Base-by-base conservation (phyloP, 805 yeast genomes). In the Wickerhamomyces canadensis region DNA sequence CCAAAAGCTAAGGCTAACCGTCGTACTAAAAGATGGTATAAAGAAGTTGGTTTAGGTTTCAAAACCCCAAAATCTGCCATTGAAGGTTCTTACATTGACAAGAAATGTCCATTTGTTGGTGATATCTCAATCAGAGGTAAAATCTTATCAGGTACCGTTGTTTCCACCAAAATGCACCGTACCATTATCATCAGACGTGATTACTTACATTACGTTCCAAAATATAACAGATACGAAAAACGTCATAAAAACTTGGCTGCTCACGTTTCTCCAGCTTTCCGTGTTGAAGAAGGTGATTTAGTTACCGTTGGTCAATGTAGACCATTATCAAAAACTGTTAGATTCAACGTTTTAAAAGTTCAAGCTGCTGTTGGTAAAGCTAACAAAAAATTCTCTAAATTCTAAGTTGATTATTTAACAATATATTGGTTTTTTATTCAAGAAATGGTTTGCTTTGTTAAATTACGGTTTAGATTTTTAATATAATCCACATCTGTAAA, bases 131-230 rank as follows among this genome's bases (percentile, higher is more conserved):
- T 93, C 84, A 88, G 99, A 80, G 99, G 99, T 79, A 89, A 86
- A 79, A 93, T 93, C 70, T 84, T 93, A 72, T 83, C 96, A 60
- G 99, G 99, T 76, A 85, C 95, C 68, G 99, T 93, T 75, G 96
- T 93, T 60, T 93, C 98, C 65, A 89, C 98, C 82, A 93, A 93
- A 81, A 93, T 93, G 98, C 98, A 93, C 94, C 93, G 99, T 81
- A 93, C 99, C 64, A 84, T 93, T 78, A 84, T 93, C 72, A 85
- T 93, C 79, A 89, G 98, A 84, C 91, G 99, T 79, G 98, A 93
- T 70, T 93, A 93, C 94, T 86, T 93, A 71, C 99, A 93, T 80
- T 93, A 87, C 79, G 85, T 93, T 72, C 95, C 98, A 74, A 93
- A 93, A 84, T 93, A 93, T 80, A 93, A 91, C 95, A 89, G 99